Percentiles rank a stretch among this genome's conserved stretches.
Evolutionary conservation across 164 flowering plant genomes (phyloP).

Genomic region (Amborella trichopoda): DNA sequence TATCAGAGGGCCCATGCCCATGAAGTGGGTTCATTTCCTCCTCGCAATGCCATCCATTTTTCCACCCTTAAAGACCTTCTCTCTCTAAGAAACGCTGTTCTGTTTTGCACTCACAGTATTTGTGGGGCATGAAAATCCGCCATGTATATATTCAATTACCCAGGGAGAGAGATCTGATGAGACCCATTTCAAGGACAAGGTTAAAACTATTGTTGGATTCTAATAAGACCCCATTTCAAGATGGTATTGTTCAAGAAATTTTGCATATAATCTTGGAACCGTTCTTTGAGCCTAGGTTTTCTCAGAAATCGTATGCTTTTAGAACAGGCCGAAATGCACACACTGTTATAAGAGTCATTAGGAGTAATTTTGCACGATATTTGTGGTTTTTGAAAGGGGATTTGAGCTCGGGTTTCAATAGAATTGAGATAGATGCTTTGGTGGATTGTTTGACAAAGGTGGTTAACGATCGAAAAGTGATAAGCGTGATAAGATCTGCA

Average conservation of each 20-base stretch:
- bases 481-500: constrained; percentile 53
- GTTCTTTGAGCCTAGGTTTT: constrained; percentile 69
- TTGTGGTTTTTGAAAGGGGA: constrained; percentile 84
- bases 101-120: constrained; percentile 32
- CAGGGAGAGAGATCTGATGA: constrained; percentile 27
- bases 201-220: constrained; percentile 37
- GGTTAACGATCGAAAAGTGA: constrained; percentile 61
- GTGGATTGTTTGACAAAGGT: constrained; percentile 53
- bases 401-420: constrained; percentile 38
- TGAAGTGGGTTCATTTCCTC: constrained; percentile 74
- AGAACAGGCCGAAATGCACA: constrained; percentile 82
- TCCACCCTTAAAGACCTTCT: constrained; percentile 41
- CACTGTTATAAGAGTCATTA: constrained; percentile 70
- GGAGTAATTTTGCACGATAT: constrained; percentile 91
- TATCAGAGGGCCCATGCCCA: constrained; percentile 83
- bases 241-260: constrained; percentile 82
- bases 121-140: constrained; percentile 39
- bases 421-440: constrained; percentile 30
- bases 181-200: constrained; percentile 33
- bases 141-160: constrained; percentile 50
- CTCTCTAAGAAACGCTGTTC: constrained; percentile 59
- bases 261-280: constrained; percentile 77
- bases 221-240: constrained; percentile 50
- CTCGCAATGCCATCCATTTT: constrained; percentile 49
- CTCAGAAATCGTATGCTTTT: constrained; percentile 64